A percentile compares a stretch with the other conserved stretches of the same genome.
These are phyloP conservation scores for Claviceps citrina DNA, from an alignment of 2,329 filamentous ascomycete species.

Conservation along the genomic window DNA sequence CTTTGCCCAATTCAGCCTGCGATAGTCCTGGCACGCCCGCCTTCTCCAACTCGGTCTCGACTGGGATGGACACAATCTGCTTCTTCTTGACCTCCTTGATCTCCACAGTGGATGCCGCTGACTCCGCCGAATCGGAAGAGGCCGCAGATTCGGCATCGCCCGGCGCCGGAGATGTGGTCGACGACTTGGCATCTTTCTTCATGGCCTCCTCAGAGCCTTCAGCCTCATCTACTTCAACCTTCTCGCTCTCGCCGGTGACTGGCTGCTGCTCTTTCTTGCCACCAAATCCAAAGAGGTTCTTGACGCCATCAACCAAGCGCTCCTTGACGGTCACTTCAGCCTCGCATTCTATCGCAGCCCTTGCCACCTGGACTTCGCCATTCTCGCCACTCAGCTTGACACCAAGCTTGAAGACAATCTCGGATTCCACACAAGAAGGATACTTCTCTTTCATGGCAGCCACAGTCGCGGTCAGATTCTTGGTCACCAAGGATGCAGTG, in stretches of 20 bases:
- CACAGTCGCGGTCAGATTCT: constrained; percentile 77
- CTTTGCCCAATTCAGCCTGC: constrained; percentile 31
- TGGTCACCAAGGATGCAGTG: constrained; percentile 53
- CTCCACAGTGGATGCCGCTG: constrained; percentile 26
- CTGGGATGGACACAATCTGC: constrained; percentile 39
- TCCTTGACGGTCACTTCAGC: constrained; percentile 58
- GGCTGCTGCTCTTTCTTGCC: constrained; percentile 68
- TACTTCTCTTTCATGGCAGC: constrained; percentile 62
- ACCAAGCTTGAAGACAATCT: constrained; percentile 66
- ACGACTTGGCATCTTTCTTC: constrained; percentile 25
- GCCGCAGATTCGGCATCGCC: constrained; percentile 12
- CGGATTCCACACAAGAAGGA: constrained; percentile 53
- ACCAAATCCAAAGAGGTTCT: constrained; percentile 90
- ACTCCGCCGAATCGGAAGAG: constrained; percentile 21
- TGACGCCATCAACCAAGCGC: constrained; percentile 80
- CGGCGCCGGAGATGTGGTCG: constrained; percentile 6
- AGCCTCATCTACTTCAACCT: constrained; percentile 20
- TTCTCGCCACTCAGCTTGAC: constrained; percentile 57
- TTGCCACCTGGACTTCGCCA: constrained; percentile 64
- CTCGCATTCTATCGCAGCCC: constrained; percentile 73
- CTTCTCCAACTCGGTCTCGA: constrained; percentile 34
- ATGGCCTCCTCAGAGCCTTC: constrained; percentile 23
- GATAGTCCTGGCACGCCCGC: constrained; percentile 33
- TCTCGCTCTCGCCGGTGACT: constrained; percentile 48
- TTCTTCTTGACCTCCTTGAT: constrained; percentile 44